Evolutionary conservation across 139 green algal genomes (phyloP), one percentile per base, ranked within the genome.

Genomic region (Eudorina sp.): DNA sequence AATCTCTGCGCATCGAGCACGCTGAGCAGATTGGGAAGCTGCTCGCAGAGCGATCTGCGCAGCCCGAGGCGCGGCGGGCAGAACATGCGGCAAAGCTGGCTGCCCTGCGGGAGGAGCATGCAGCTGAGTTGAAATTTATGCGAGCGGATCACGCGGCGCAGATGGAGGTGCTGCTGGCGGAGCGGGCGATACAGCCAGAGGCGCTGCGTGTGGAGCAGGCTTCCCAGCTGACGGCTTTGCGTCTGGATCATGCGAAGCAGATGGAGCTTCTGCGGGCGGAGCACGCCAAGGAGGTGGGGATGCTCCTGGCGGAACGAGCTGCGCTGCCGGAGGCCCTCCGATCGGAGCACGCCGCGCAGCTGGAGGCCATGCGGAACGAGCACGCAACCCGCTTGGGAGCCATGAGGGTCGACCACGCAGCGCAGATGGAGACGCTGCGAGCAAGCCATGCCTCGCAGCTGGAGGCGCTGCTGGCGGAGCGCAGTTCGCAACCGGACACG

Each of bases 391-490:
- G 41, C 40, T 13, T 79, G 1, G 41, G 21, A 9, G 13, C 16
- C 4, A 23, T 79, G 7, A n/a, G 40, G 16, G 41, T 40, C 1
- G 70, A 79, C 21, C 70, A 79, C 19, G 18, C 40, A 4, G 38
- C 41, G 38, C 70, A 79, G 70, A 79, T 79, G 70, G 70, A 79
- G 43, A 36, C 70, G 23, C 31, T 79, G 40, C 70, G 70, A 18
- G 34, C 70, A 36, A 34, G 41, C 40, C 73, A 81, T 25, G 9
- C 45, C 5, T 29, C 45, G 11, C 45, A 81, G 73, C 45, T 81
- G 73, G 45, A 81, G 31, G 8, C 73, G 73, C 45, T 81, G 31
- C 46, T 64, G 27, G 3, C 45, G 45, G 73, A 62, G 29, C 73
- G 73, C 29, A 34, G 4, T 9, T 23, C 34, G 25, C 70, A 79